Conservation (phyloP, 1,284 basidiomycete genomes). For the Termitomyces sp. region DNA sequence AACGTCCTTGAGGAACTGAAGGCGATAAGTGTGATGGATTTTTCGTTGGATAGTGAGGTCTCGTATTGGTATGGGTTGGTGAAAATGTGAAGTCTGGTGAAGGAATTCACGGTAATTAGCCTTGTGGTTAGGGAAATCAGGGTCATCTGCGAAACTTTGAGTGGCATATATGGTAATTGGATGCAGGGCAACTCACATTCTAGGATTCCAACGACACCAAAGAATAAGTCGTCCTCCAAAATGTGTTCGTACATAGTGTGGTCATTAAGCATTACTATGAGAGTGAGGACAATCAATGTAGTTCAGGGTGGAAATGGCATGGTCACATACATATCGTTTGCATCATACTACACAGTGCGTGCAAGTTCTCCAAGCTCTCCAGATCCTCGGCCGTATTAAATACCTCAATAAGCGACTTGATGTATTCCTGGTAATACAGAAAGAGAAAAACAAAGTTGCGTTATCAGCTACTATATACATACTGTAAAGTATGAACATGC, state of each 20-base stretch:
- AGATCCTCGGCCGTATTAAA: slow-evolving; percentile 88
- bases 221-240: slow-evolving; percentile 88
- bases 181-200: slow-evolving; percentile 68
- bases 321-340: slow-evolving; percentile 85
- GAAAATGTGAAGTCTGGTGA: slow-evolving; percentile 74
- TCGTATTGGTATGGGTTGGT: slow-evolving; percentile 80
- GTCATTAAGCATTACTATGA: slow-evolving; percentile 91
- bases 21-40: slow-evolving; percentile 94
- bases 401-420: slow-evolving; percentile 81
- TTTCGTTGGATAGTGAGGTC: slow-evolving; percentile 75
- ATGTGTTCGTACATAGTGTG: slow-evolving; percentile 94
- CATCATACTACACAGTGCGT: slow-evolving; percentile 88
- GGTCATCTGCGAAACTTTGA: slow-evolving; percentile 67
- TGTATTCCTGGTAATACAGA: slow-evolving; percentile 63
- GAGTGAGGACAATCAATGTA: slow-evolving; percentile 11
- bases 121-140: slow-evolving; percentile 92
- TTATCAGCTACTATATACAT: slow-evolving; percentile 6
- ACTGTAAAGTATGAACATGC: slow-evolving; percentile 15
- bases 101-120: slow-evolving; percentile 96
- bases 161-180: not conserved
- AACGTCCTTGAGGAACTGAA: slow-evolving; percentile 97
- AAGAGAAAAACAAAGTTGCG: slow-evolving; percentile 11
- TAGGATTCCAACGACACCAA: slow-evolving; percentile 92
- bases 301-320: not conserved
- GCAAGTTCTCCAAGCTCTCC: slow-evolving; percentile 85